phyloP scores from a whole-genome alignment of 2,329 filamentous ascomycete species.

The Lachnellula cervina region DNA sequence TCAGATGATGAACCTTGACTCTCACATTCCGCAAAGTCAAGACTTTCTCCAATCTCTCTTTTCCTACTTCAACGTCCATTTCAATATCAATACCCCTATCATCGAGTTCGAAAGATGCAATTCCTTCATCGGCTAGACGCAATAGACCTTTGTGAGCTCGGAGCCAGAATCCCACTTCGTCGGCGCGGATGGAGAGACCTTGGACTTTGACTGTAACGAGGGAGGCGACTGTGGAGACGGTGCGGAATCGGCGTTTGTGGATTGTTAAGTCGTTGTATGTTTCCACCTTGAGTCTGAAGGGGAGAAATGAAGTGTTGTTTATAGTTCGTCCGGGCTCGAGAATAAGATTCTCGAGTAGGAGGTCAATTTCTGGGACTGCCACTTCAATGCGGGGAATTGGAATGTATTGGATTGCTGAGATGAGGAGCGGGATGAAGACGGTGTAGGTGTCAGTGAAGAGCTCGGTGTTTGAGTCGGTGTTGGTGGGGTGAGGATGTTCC shows the following conservation, averaged over 20 bases:
- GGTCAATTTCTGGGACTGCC: constrained; percentile 74
- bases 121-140: constrained; percentile 73
- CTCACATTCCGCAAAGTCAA: constrained; percentile 70
- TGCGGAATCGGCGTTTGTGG: constrained; percentile 68
- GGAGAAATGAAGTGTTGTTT: constrained; percentile 83
- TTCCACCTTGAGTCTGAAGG: constrained; percentile 74
- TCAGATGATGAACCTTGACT: constrained; percentile 81
- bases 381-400: constrained; percentile 90
- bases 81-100: constrained; percentile 82
- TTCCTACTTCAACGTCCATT: constrained; percentile 77
- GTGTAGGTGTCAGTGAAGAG: constrained; percentile 72
- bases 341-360: constrained; percentile 85
- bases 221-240: constrained; percentile 59
- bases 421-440: constrained; percentile 72
- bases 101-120: constrained; percentile 81
- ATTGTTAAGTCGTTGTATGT: constrained; percentile 85
- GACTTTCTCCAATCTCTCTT: constrained; percentile 73
- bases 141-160: constrained; percentile 72
- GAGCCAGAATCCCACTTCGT: constrained; percentile 88
- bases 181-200: constrained; percentile 76
- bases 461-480: constrained; percentile 61
- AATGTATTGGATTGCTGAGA: constrained; percentile 77
- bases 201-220: constrained; percentile 73
- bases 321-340: constrained; percentile 81
- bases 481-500: constrained; percentile 64